A percentile compares a stretch with the other conserved stretches of the same genome.
These are phyloP conservation scores for Plasmodium inui DNA, from an alignment of 169 alveolate genomes.

Conservation along the genomic window DNA sequence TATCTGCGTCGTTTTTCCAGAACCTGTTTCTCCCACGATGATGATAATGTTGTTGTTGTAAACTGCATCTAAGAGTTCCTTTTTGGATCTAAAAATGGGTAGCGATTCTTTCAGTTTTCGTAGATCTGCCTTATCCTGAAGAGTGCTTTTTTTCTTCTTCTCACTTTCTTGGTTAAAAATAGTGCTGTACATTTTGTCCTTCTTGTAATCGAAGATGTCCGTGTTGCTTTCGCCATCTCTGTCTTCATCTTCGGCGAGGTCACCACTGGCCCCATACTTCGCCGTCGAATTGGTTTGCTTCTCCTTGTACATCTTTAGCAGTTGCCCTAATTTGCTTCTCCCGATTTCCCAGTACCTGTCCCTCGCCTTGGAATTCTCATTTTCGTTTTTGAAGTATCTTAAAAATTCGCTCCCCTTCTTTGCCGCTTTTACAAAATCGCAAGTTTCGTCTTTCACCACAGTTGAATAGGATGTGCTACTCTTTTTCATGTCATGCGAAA, in stretches of 20 bases:
- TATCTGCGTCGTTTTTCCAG: conserved; percentile 99
- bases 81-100: conserved; percentile 82
- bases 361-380: conserved; percentile 92
- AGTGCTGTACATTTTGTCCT: conserved; percentile 75
- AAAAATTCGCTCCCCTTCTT: conserved; percentile 96
- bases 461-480: conserved; percentile 77
- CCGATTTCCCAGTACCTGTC: conserved; percentile 95
- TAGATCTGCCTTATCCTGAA: conserved; percentile 50
- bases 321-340: conserved; percentile 92
- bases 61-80: conserved; percentile 83
- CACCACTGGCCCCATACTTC: neutral
- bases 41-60: conserved; percentile 93
- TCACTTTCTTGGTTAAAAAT: conserved; percentile 78
- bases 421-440: conserved; percentile 97
- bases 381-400: conserved; percentile 92
- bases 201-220: conserved; percentile 75
- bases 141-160: conserved; percentile 55
- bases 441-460: conserved; percentile 96
- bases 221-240: conserved; percentile 75
- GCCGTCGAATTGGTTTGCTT: neutral
- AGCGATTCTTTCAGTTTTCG: conserved; percentile 73
- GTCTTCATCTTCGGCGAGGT: conserved; percentile 67
- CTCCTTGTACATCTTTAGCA: conserved; percentile 80
- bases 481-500: conserved; percentile 79
- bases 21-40: conserved; percentile 99